Conservation (phyloP, 1,284 basidiomycete species). For the Naganishia sp. region DNA sequence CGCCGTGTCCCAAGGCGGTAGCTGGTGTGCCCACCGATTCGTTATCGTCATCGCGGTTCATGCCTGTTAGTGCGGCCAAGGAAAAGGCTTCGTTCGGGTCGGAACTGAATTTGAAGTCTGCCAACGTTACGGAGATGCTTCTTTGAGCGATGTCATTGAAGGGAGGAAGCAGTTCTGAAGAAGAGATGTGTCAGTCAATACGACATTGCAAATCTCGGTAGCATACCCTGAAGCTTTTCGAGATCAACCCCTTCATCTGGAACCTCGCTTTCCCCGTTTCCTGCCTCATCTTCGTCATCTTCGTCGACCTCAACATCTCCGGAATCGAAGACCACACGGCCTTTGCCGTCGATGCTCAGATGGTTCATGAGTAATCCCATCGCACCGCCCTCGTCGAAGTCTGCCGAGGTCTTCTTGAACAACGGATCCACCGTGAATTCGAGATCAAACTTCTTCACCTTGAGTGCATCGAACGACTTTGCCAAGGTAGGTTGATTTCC, state of each 20-base stretch:
- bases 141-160: slow-evolving; percentile 65
- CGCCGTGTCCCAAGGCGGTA: slow-evolving; percentile 45
- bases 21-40: slow-evolving; percentile 60
- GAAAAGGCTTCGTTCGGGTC: slow-evolving; percentile 59
- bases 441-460: slow-evolving; percentile 88
- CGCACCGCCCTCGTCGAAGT: slow-evolving; percentile 98
- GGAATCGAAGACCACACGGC: slow-evolving; percentile 94
- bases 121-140: slow-evolving; percentile 76
- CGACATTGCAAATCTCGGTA: slow-evolving; percentile 30
- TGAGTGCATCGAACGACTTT: slow-evolving; percentile 76
- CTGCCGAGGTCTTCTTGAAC: slow-evolving; percentile 96
- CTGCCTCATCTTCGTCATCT: slow-evolving; percentile 64
- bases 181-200: slow-evolving; percentile 29
- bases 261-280: slow-evolving; percentile 56
- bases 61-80: slow-evolving; percentile 50
- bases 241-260: slow-evolving; percentile 53
- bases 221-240: slow-evolving; percentile 66
- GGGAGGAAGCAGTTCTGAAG: slow-evolving; percentile 66
- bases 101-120: slow-evolving; percentile 74
- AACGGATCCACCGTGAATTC: slow-evolving; percentile 96
- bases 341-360: slow-evolving; percentile 75
- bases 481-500: slow-evolving; percentile 77
- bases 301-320: slow-evolving; percentile 78
- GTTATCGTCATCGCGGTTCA: slow-evolving; percentile 69
- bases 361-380: slow-evolving; percentile 94